A percentile compares a stretch with the other conserved stretches of the same genome.
Evolutionary conservation across 225 moss, liverwort and hornwort genomes (phyloP).

Genomic region (Sphagnum tenellum): DNA sequence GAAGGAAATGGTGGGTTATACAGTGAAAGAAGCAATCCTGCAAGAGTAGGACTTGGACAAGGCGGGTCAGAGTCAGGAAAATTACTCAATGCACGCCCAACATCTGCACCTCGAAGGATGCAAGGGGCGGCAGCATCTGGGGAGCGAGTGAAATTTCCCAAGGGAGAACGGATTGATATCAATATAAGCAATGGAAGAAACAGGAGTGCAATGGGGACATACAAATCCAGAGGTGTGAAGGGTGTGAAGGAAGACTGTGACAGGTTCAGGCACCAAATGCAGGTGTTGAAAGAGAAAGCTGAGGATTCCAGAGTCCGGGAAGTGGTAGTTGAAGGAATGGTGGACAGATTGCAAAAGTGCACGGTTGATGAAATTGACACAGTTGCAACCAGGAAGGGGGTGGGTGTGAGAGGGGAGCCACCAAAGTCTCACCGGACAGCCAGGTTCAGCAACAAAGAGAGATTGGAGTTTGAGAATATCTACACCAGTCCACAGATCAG

Average conservation of each 20-base stretch:
- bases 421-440: neutral
- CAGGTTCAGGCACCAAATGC: slow-evolving; percentile 67
- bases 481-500: neutral
- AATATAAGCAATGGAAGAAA: slow-evolving; percentile 8
- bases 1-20: neutral
- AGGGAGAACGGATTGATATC: slow-evolving; percentile 1
- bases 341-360: slow-evolving; percentile 12
- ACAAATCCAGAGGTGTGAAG: slow-evolving; percentile 28
- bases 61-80: neutral
- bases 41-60: neutral
- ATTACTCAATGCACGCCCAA: neutral
- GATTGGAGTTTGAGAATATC: neutral
- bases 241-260: slow-evolving; percentile 77
- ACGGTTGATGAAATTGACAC: no score
- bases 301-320: slow-evolving; percentile 49
- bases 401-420: no score
- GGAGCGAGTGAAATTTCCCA: neutral
- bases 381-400: no score
- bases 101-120: slow-evolving; percentile 2
- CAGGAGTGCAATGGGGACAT: slow-evolving; percentile 31
- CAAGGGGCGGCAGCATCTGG: neutral
- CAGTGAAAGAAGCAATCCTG: neutral
- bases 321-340: slow-evolving; percentile 30
- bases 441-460: neutral
- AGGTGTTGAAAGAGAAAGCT: slow-evolving; percentile 59